Evolutionary conservation across 2,329 filamentous ascomycete species (phyloP).

Genomic region (Byssoonygena ceratinophila): DNA sequence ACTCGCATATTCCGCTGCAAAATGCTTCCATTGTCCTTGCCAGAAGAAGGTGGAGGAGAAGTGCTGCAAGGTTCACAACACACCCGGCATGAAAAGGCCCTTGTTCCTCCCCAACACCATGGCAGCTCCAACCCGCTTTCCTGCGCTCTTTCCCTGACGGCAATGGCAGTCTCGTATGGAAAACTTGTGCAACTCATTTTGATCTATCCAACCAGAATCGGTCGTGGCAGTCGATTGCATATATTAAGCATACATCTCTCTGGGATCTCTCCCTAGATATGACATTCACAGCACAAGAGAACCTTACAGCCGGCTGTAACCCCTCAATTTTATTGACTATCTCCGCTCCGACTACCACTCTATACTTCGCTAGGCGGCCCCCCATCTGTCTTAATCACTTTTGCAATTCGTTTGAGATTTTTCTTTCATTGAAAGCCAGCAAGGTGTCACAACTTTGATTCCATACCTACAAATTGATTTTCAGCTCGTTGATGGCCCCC

Average conservation of each 20-base stretch:
- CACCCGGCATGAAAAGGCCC: no score
- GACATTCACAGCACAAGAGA: not conserved
- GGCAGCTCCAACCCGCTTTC: no score
- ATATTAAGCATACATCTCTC: not conserved
- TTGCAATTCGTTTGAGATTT: not conserved
- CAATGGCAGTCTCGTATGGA: not conserved
- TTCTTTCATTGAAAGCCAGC: no score
- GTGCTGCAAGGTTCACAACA: no score
- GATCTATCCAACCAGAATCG: not conserved
- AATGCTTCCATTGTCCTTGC: no score
- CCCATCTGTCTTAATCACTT: not conserved
- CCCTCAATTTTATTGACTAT: not conserved
- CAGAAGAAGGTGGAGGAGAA: no score
- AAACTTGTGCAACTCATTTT: not conserved
- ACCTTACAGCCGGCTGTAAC: not conserved
- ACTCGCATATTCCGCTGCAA: no score
- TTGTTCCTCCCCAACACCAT: no score
- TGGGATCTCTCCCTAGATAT: not conserved
- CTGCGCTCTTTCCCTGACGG: no score
- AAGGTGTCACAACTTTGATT: slow-evolving; percentile 4
- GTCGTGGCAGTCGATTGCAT: not conserved
- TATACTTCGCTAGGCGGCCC: not conserved
- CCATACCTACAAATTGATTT: not conserved
- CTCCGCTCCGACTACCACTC: not conserved
- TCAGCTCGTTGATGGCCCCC: not conserved